Evolutionary conservation across 1,139 yeast species (phyloP).

Genomic region (Diutina rugosa): DNA sequence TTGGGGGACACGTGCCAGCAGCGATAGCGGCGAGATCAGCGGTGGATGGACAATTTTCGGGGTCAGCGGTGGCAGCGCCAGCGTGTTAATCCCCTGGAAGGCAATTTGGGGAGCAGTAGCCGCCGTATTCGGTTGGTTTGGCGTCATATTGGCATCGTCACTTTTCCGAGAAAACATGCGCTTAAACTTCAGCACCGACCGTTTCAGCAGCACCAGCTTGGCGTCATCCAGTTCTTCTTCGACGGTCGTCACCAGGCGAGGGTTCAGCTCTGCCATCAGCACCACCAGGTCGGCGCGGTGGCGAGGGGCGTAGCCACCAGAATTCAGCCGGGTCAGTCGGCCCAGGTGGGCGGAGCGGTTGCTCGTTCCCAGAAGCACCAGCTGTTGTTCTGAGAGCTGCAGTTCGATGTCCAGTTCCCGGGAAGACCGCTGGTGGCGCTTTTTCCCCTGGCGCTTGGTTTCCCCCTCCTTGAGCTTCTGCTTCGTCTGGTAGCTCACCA

Average conservation of each 20-base stretch:
- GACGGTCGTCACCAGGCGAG: not conserved
- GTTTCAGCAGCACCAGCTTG: not conserved
- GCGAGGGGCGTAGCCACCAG: not conserved
- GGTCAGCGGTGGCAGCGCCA: not conserved
- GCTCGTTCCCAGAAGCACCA: not conserved
- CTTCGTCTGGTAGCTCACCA: constrained; percentile 10
- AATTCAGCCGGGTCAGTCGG: not conserved
- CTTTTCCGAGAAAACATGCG: not conserved
- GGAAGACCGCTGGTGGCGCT: not conserved
- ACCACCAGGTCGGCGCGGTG: not conserved
- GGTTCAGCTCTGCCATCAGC: not conserved
- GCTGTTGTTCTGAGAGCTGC: not conserved
- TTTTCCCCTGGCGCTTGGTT: constrained; percentile 2
- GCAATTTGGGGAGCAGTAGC: not conserved
- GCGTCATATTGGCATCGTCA: not conserved
- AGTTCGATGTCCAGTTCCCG: not conserved
- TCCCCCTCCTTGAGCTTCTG: constrained; percentile 8
- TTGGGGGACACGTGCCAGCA: not conserved
- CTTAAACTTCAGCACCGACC: not conserved
- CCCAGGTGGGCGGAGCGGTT: not conserved
- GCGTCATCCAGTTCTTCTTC: not conserved
- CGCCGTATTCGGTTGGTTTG: too few species aligned
- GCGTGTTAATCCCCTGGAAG: not conserved
- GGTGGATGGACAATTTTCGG: not conserved
- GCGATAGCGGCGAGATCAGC: not conserved